Evolutionary conservation across 495 filamentous ascomycete species (phyloP), one percentile per base, ranked within the genome.

Genomic region (Aspergillus ellipticus): DNA sequence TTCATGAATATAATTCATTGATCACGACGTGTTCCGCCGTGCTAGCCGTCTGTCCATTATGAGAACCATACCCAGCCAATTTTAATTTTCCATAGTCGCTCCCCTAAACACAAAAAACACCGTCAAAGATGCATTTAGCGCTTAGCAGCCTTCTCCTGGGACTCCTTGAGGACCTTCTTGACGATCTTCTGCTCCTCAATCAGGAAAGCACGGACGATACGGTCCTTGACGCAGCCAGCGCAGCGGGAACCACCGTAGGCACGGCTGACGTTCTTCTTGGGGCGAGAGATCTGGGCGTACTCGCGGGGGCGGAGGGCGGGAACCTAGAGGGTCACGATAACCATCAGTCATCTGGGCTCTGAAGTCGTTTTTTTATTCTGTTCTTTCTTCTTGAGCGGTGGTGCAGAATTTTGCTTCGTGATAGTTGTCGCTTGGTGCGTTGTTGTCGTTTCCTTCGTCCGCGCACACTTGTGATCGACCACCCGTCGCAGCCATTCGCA

Each of bases 111-210:
- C 66, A 69, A 68, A 73, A 67, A 62, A 76, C 69, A 71, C 66
- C 68, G 64, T 66, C 26, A 65, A 65, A 59, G 60, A 66, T 61
- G 62, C 62, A 66, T 63, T 78, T 74, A 68, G 79, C 74, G 74
- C 76, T 79, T 79, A 61, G 67, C 56, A 60, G 72, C 69, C 89
- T 95, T 96, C 74, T 82, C 77, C 81, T 92, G 89, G 62, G 79
- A 88, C 81, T 96, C 91, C 85, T 95, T 93, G 75, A 96, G 85
- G 67, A 97, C 94, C 89, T 97, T 97, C 90, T 99, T 97, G 78
- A 99, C 95, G 66, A 99, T 97, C 90, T 97, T 97, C 83, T 99
- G 94, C 85, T 99, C 94, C 83, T 97, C 94, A 64, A 97, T 97
- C 80, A 97, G 79, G 86, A 97, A 97, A 43, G 94, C 95, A 60